These are phyloP conservation scores for Trametes cingulata DNA, from an alignment of 768 basidiomycete species.

Conservation along the genomic window DNA sequence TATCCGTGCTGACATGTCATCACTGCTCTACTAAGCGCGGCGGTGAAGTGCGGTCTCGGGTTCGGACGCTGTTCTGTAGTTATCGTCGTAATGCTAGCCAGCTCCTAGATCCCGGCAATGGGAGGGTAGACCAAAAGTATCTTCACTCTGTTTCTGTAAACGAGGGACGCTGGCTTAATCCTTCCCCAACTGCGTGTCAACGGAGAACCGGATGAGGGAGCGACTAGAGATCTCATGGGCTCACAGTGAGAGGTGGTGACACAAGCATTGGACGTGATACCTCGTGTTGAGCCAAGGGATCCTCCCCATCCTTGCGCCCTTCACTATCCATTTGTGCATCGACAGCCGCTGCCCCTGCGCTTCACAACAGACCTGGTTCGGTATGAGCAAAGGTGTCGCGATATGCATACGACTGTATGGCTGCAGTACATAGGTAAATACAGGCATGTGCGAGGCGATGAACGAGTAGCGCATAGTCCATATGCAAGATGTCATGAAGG, in stretches of 20 bases:
- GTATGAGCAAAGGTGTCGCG: slow-evolving; percentile 14
- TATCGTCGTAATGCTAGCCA: slow-evolving; percentile 23
- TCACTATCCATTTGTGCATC: no score
- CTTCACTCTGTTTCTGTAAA: slow-evolving; percentile 15
- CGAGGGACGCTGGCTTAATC: slow-evolving; percentile 4
- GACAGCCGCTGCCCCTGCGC: no score
- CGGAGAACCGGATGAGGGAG: no score
- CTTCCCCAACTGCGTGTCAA: background rate
- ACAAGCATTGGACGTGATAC: no score
- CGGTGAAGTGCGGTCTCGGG: slow-evolving; percentile 1
- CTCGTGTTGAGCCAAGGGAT: no score
- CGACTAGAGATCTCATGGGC: no score
- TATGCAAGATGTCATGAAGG: background rate
- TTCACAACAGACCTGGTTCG: no score
- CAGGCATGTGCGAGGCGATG: slow-evolving; percentile 1
- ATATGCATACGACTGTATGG: background rate
- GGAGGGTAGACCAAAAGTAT: slow-evolving; percentile 23
- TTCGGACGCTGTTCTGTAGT: slow-evolving; percentile 19
- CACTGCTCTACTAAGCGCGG: slow-evolving; percentile 60
- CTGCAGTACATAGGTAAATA: slow-evolving; percentile 5
- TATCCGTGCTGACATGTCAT: slow-evolving; percentile 80
- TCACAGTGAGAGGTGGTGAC: no score
- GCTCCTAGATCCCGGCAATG: slow-evolving; percentile 15
- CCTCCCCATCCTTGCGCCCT: no score
- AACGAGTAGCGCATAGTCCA: slow-evolving; percentile 10